Evolutionary conservation across 148 eudicot species (phyloP), one percentile per base, ranked within the genome.

Genomic region (Spergularia bocconei): DNA sequence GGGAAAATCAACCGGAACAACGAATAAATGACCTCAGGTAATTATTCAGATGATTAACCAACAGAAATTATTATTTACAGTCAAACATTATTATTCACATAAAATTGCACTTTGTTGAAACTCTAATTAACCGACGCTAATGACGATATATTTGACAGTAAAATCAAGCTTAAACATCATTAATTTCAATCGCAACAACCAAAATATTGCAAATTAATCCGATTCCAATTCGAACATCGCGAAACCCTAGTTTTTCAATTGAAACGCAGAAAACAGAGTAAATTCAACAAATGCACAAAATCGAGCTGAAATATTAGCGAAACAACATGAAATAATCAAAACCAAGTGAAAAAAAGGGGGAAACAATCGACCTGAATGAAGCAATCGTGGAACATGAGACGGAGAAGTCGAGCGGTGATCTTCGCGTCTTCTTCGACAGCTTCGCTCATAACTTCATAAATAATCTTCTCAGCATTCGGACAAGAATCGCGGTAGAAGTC

Each of bases 301-400:
- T 25, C 33, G 36, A 75, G 56, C 17, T 16, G 12, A 15, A 23
- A 67, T 44, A 44, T 44, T 44, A 44, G 10, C 48, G 48, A 6
- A 44, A 6, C 10, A 44, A 44, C 48, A 44, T 44, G 48, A 6
- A 0, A 9, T 4, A 44, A 44, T 5, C 48, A 2, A 44, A 44
- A 44, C 6, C 48, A 9, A 44, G 48, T 0, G 4, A 44, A 54
- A 47, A 15, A 72, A 29, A n/a, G 33, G 44, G 6, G 47, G 44
- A 3, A 2, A 4, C 58, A 44, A 41, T 20, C 25, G 5, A 80
- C 83, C 83, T 70, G 83, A 80, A 80, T 71, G 59, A 80, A 80
- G 76, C 83, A 80, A 65, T 80, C 83, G 38, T 80, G 83, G 38
- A 80, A 80, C 83, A 80, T 80, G 65, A 80, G 83, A 57, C 83